Percentiles rank a stretch among this genome's conserved stretches.
Evolutionary conservation across 768 basidiomycete species (phyloP).

Genomic region (Boletus eberwhitei): DNA sequence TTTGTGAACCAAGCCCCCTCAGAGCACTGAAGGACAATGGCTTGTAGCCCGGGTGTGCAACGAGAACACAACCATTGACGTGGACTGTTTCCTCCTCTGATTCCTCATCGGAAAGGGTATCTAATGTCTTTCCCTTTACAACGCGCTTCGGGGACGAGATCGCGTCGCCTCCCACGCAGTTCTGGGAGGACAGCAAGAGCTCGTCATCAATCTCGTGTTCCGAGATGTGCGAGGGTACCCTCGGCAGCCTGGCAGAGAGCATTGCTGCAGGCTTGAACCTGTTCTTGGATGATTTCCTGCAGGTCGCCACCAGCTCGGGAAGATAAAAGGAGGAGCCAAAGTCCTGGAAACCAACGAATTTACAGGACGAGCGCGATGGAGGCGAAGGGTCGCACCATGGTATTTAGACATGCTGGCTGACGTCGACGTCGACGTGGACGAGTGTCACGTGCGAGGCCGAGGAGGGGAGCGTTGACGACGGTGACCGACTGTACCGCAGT

Average conservation of each 20-base stretch:
- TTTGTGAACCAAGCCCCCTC: conserved; percentile 42
- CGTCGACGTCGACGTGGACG: background rate
- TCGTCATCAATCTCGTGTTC: conserved; percentile 29
- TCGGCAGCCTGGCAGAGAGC: background rate
- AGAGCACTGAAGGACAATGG: conserved; percentile 15
- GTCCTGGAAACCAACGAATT: conserved; percentile 27
- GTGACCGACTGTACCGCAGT: no score
- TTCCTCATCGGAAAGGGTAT: background rate
- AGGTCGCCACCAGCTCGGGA: background rate
- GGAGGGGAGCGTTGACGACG: no score
- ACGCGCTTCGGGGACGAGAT: conserved; percentile 8
- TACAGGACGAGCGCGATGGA: conserved; percentile 75
- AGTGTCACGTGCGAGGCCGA: conserved; percentile 38
- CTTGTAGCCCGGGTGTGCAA: conserved; percentile 23
- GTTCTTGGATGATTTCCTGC: conserved; percentile 2
- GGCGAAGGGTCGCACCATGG: conserved; percentile 90
- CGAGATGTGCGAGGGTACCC: background rate
- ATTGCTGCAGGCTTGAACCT: conserved; percentile 4
- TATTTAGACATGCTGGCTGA: no score
- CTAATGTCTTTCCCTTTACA: conserved; percentile 2
- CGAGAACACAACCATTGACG: conserved; percentile 12
- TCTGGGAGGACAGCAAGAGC: conserved; percentile 25
- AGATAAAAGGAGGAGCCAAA: conserved; percentile 20
- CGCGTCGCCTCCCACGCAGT: conserved; percentile 12
- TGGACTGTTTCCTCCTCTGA: no score